Evolutionary conservation across 2,329 filamentous ascomycete species (phyloP), one percentile per base, ranked within the genome.

Genomic region (Cercospora zeina): DNA sequence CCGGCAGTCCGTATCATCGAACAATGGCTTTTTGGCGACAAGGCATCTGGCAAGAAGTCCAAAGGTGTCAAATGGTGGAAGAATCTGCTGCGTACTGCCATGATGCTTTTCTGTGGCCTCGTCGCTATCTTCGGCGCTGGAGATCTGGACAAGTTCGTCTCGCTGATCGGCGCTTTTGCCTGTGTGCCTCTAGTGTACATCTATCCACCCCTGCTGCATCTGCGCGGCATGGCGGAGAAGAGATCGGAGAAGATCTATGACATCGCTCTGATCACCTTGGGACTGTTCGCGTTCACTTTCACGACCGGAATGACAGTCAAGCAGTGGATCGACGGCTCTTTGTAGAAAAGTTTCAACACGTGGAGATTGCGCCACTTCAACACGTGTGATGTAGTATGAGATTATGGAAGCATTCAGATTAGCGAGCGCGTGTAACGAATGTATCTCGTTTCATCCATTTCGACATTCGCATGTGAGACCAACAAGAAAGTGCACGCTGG

Each of bases 111-210:
- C 8, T 89, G 87, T 65, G 85, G 85, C 8, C 78, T 79, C 19
- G 79, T 91, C 47, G 82, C 87, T 14, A 84, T 88, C 11, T 68
- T 85, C 1, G 88, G 88, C 14, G 86, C 88, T 0, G 85, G 82
- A 45, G 87, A 90, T 72, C 77, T 91, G 64, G 88, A 91, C 75
- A 87, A 88, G 65, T 91, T 91, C 67, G 88, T 91, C 11, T 86
- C 88, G 0, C 77, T 91, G 51, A 90, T 91, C 66, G 89, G 89
- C 11, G 87, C 84, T 37, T 86, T 89, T 70, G 88, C 88, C 1
- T 91, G 89, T 68, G 87, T 91, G 58, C 89, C 89, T 13, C 75
- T 91, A 66, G 88, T 91, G 10, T 91, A 91, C 75, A 89, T 91
- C 62, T 91, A 91, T 71, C 89, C 89, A 47, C 83, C 89, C 0